Conservation (phyloP, 2,329 filamentous ascomycete species). For the Trichoderma cornu-damae region DNA sequence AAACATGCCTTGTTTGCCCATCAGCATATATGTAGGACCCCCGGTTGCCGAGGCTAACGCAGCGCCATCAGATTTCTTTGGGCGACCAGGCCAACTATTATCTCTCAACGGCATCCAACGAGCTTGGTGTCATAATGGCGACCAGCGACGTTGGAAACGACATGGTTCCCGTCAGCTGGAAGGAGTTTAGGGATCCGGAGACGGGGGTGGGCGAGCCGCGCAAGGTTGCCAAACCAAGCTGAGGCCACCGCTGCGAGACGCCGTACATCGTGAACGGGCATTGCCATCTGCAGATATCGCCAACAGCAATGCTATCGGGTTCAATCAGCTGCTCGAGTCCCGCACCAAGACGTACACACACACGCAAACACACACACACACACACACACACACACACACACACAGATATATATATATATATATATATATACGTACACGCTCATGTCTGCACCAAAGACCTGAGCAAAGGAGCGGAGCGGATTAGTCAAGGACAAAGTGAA, state of each 20-base stretch:
- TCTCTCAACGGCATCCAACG: constrained; percentile 84
- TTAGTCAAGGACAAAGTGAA: neutral
- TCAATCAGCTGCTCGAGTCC: neutral
- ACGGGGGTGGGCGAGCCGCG: constrained; percentile 71
- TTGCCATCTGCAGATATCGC: neutral
- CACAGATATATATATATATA: neutral
- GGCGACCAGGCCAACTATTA: constrained; percentile 96
- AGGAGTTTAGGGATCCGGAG: constrained; percentile 80
- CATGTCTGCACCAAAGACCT: too few relatives aligned
- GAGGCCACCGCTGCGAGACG: neutral
- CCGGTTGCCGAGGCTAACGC: neutral
- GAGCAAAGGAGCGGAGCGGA: neutral
- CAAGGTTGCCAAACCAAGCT: constrained; percentile 82
- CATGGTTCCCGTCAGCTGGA: constrained; percentile 94
- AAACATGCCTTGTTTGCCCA: neutral
- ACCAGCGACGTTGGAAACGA: constrained; percentile 80
- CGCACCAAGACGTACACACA: neutral
- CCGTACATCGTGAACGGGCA: neutral
- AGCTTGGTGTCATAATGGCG: constrained; percentile 90
- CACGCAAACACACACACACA: neutral
- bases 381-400: neutral
- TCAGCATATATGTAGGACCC: neutral
- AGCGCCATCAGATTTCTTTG: constrained; percentile 61
- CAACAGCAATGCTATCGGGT: neutral
- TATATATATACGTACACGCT: too few relatives aligned